Percentiles rank a stretch among this genome's conserved stretches.
These are phyloP conservation scores for Vachellia collinsii DNA, from an alignment of 306 rosid species.

Conservation along the genomic window DNA sequence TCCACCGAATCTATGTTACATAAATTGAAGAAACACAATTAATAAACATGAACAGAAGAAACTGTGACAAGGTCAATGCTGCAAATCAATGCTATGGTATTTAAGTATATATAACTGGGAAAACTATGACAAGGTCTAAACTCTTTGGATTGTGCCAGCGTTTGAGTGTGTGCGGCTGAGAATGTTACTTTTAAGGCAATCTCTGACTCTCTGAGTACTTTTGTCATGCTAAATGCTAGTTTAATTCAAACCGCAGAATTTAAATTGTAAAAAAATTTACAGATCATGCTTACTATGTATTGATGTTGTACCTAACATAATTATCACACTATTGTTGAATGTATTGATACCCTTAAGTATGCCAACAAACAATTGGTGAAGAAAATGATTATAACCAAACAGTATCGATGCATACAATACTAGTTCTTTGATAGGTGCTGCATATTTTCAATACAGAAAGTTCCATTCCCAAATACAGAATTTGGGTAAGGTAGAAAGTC, in stretches of 20 bases:
- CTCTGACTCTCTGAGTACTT: not conserved
- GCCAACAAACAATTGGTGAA: constrained; percentile 40
- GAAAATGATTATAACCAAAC: constrained; percentile 80
- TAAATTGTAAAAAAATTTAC: not conserved
- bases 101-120: not conserved
- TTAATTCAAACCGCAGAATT: not conserved
- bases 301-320: constrained; percentile 3
- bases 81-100: not conserved
- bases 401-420: constrained; percentile 89
- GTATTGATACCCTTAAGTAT: not conserved
- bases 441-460: too few relatives aligned
- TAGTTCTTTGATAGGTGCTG: too few relatives aligned
- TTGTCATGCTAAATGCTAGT: not conserved
- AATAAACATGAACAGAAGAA: too few relatives aligned
- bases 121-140: not conserved
- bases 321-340: constrained; percentile 14
- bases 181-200: constrained; percentile 5
- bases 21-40: too few relatives aligned
- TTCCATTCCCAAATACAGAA: too few relatives aligned
- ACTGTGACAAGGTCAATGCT: too few relatives aligned
- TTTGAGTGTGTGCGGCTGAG: not conserved
- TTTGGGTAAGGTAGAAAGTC: too few relatives aligned
- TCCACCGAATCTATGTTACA: too few relatives aligned
- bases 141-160: not conserved
- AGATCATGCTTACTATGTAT: not conserved